These are phyloP conservation scores for Sarocladiaceae sp. DNA, from an alignment of 2,329 filamentous ascomycete genomes.

Conservation along the genomic window DNA sequence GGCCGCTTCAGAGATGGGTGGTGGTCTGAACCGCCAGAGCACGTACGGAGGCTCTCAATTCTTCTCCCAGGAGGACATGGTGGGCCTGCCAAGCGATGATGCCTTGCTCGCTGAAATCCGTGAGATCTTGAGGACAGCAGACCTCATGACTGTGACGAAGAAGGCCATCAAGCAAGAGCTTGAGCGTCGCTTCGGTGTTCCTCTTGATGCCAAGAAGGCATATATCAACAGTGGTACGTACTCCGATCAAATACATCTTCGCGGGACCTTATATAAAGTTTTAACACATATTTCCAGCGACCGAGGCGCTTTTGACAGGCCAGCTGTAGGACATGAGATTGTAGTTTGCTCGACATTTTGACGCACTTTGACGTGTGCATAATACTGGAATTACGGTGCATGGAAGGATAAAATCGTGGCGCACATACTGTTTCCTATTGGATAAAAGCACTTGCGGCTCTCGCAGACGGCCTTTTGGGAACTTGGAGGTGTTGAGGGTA, in stretches of 20 bases:
- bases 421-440: no score
- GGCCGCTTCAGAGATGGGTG: constrained; percentile 61
- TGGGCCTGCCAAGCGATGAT: constrained; percentile 78
- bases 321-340: constrained; percentile 45
- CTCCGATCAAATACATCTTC: constrained; percentile 2
- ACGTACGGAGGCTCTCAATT: constrained; percentile 55
- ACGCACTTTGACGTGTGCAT: no score
- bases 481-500: no score
- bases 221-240: constrained; percentile 89
- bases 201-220: constrained; percentile 77
- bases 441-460: no score
- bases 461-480: no score
- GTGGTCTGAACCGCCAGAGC: constrained; percentile 46
- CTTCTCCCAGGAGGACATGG: constrained; percentile 60
- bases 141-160: constrained; percentile 97
- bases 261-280: constrained; percentile 21
- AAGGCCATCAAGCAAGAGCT: constrained; percentile 95
- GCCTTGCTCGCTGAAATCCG: constrained; percentile 88
- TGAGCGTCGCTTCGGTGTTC: constrained; percentile 81
- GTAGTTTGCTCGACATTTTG: no score
- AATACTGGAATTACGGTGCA: no score
- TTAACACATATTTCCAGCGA: constrained; percentile 42
- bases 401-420: no score
- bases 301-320: constrained; percentile 72
- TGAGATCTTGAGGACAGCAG: constrained; percentile 83